Evolutionary conservation across 768 basidiomycete species (phyloP), one percentile per base, ranked within the genome.

Genomic region (Amanita rimosa): DNA sequence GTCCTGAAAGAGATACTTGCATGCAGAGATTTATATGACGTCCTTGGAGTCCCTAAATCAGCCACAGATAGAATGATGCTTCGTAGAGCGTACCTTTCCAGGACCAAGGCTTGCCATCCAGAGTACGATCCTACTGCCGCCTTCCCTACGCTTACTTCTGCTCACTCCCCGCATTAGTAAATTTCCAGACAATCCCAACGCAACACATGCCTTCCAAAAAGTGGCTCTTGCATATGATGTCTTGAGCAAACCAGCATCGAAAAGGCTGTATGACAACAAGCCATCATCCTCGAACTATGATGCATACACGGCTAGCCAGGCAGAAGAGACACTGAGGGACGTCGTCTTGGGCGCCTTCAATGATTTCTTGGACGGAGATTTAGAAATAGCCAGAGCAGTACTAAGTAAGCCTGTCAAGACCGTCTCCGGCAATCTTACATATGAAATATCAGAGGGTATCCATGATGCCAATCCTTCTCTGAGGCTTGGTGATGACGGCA

Each of bases 161-260:
- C 29, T 49, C 39, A 42, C 46, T 55, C n/a, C 21, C 31, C 5
- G 21, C 42, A 2, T 54, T 55, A 92, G 90, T 60, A 92, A 91
- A 68, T 91, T 85, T 54, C 85, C 86, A 17, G 63, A 76, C 54
- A 80, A 83, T 57, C 78, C 83, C 4, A 74, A 82, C 40, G 84
- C 90, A 14, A 93, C 90, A 0, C 69, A 76, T 16, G 90, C 90
- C 0, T 93, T 93, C 60, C 90, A 93, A 60, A 85, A 84, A 56
- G 83, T 93, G 3, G 83, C 85, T 4, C 77, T 88, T 13, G 89
- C 90, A 1, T 92, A 91, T 56, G 75, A 85, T 54, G 78, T 87
- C 7, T 78, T 92, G 50, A 83, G 81, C 56, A 80, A 81, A 46
- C 84, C 90, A 0, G 68, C 77, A 11, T 75, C 81, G 4, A 75